Conservation (phyloP, 345 rosid genomes). For the Rubroshorea leprosula region DNA sequence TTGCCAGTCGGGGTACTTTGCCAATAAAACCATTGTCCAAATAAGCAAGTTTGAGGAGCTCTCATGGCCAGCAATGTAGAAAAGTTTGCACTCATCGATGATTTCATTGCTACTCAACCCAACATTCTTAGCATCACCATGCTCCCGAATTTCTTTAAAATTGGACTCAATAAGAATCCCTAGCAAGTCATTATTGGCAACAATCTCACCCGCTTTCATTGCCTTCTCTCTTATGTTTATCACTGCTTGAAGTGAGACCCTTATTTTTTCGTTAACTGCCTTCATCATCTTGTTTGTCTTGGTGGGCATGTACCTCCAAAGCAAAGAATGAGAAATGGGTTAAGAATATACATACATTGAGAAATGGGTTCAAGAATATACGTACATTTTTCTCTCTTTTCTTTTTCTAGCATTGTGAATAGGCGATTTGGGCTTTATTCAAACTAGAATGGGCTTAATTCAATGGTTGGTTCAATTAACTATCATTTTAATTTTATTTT, state of each 20-base stretch:
- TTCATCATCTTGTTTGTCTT: conserved; percentile 22
- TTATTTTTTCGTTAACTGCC: conserved; percentile 10
- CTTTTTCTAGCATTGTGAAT: too few species aligned
- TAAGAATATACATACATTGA: neutral
- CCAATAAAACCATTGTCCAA: conserved; percentile 27
- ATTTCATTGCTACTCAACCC: conserved; percentile 19
- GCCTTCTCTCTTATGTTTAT: conserved; percentile 19
- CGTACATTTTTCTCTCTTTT: neutral
- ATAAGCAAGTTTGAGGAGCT: conserved; percentile 19
- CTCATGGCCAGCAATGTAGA: conserved; percentile 32
- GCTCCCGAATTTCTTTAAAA: conserved; percentile 17
- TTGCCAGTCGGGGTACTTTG: conserved; percentile 24
- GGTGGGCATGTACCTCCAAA: conserved; percentile 17
- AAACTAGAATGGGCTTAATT: too few species aligned
- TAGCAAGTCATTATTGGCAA: conserved; percentile 19
- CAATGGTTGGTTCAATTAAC: too few species aligned
- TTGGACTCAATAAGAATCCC: conserved; percentile 24
- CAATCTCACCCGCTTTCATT: neutral
- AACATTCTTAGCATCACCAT: neutral
- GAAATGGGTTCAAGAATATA: neutral
- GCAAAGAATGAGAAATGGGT: neutral
- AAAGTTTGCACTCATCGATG: conserved; percentile 24
- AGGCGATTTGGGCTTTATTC: too few species aligned
- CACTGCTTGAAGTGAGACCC: conserved; percentile 7
- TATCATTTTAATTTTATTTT: too few species aligned